Evolutionary conservation across 1,284 basidiomycete genomes (phyloP).

Genomic region (Amylostereum areolatum): DNA sequence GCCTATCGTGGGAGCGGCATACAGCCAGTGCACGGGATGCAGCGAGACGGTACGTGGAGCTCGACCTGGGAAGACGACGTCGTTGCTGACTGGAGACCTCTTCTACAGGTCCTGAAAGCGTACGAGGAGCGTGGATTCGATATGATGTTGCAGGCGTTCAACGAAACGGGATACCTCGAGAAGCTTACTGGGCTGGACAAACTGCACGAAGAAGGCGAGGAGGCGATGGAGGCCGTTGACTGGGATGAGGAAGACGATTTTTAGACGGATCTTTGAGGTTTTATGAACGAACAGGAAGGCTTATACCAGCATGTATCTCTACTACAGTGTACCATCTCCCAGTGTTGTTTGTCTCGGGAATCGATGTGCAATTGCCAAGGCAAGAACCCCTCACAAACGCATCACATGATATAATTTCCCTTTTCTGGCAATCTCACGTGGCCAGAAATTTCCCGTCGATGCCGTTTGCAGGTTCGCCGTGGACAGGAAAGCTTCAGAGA

Average conservation of each 20-base stretch:
- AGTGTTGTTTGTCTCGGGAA: too few species aligned
- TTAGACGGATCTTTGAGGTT: too few species aligned
- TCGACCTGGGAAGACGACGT: not conserved
- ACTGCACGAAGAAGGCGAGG: constrained; percentile 76
- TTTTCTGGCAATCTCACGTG: too few species aligned
- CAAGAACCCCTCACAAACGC: too few species aligned
- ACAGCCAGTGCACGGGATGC: constrained; percentile 88
- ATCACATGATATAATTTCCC: too few species aligned
- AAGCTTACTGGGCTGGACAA: constrained; percentile 81
- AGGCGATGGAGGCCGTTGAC: constrained; percentile 67
- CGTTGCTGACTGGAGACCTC: not conserved
- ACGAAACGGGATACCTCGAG: constrained; percentile 81
- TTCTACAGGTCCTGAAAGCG: constrained; percentile 59
- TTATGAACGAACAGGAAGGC: too few species aligned
- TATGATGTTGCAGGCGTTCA: constrained; percentile 81
- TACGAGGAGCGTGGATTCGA: constrained; percentile 75
- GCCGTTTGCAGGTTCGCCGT: too few species aligned
- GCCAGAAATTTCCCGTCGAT: too few species aligned
- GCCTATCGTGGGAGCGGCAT: constrained; percentile 82
- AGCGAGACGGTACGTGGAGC: constrained; percentile 59
- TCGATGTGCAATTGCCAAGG: too few species aligned
- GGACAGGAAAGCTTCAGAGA: too few species aligned
- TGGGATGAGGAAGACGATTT: constrained; percentile 65
- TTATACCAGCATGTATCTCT: not conserved
- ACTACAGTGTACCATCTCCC: not conserved